These are phyloP conservation scores for Zasmidium angulare DNA, from an alignment of 2,329 filamentous ascomycete species.

Conservation along the genomic window DNA sequence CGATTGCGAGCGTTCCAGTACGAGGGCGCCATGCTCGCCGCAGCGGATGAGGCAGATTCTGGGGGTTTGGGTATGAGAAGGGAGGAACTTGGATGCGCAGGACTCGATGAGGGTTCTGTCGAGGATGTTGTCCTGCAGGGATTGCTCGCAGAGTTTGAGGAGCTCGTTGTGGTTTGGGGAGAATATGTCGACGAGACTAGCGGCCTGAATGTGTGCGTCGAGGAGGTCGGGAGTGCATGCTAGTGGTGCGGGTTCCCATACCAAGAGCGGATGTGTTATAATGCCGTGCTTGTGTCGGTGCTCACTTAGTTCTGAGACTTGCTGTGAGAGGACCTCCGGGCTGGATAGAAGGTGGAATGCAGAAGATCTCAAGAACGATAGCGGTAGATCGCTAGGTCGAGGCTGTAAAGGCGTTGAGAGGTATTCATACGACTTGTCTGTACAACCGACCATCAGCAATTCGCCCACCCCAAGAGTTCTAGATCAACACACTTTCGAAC, in stretches of 20 bases:
- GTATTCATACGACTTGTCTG: constrained; percentile 15
- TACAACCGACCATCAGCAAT: neutral
- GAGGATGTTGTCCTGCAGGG: neutral
- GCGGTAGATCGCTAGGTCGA: constrained; percentile 8
- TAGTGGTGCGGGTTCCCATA: constrained; percentile 32
- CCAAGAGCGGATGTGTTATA: constrained; percentile 17
- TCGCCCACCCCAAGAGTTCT: neutral
- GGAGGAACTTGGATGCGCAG: constrained; percentile 24
- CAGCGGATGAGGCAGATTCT: constrained; percentile 26
- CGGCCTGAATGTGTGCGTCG: constrained; percentile 19
- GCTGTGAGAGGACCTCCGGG: constrained; percentile 18
- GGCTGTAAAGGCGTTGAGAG: constrained; percentile 14
- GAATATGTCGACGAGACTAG: constrained; percentile 27
- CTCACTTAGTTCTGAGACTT: constrained; percentile 15
- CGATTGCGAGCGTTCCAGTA: constrained; percentile 12
- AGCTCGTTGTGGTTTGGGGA: constrained; percentile 35
- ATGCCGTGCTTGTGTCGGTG: constrained; percentile 8
- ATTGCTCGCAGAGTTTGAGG: constrained; percentile 22
- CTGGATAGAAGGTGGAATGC: constrained; percentile 30
- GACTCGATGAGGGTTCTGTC: constrained; percentile 21
- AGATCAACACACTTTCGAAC: constrained; percentile 8
- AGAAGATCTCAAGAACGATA: constrained; percentile 10
- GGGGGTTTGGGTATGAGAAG: constrained; percentile 4
- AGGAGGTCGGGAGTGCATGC: constrained; percentile 25
- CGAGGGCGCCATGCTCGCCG: constrained; percentile 28